These are phyloP conservation scores for Hypericum androsaemum DNA, from an alignment of 345 rosid genomes.

Conservation along the genomic window DNA sequence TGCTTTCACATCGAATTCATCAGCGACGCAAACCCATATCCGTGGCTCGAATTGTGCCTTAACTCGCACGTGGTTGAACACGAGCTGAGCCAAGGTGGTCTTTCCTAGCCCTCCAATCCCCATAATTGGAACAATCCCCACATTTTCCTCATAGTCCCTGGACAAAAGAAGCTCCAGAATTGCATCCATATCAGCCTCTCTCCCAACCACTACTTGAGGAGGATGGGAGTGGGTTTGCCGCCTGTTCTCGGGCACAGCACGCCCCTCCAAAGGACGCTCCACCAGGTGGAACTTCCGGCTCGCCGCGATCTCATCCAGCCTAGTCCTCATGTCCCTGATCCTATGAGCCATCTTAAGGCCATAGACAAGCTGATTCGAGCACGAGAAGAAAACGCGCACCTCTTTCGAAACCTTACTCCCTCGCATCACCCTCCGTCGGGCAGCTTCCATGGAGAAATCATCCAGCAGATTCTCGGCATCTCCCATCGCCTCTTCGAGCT, in stretches of 20 bases:
- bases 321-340: background rate
- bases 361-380: background rate
- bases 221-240: constrained; percentile 1
- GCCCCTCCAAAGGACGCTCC: background rate
- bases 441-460: background rate
- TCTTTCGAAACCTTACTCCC: background rate
- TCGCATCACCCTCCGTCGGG: background rate
- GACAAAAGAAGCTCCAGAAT: background rate
- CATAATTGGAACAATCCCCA: background rate
- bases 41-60: background rate
- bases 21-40: background rate
- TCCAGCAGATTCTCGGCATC: background rate
- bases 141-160: background rate
- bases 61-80: background rate
- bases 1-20: constrained; percentile 11
- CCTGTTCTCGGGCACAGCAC: background rate
- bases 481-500: background rate
- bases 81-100: background rate
- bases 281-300: background rate
- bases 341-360: background rate
- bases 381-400: background rate
- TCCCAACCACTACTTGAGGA: constrained; percentile 2
- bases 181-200: background rate
- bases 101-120: background rate
- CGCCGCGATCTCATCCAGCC: background rate